These are phyloP conservation scores for Galerina sulciceps DNA, from an alignment of 768 basidiomycete species.

Conservation along the genomic window DNA sequence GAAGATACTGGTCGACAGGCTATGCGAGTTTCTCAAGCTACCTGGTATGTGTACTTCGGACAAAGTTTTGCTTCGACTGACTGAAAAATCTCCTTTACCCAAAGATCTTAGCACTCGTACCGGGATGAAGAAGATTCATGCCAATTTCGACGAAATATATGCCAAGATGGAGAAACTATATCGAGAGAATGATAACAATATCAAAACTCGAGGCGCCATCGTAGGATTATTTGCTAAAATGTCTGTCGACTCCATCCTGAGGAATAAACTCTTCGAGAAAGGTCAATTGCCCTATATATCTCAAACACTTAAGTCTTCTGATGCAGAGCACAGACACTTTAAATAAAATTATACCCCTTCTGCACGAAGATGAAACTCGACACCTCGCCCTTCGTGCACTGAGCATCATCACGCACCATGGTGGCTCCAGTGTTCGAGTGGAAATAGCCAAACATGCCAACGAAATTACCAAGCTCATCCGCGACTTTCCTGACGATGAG, in stretches of 20 bases:
- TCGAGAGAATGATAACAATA: conserved; percentile 40
- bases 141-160: conserved; percentile 57
- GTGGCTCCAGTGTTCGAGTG: conserved; percentile 49
- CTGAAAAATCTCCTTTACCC: too few relatives aligned
- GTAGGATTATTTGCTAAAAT: conserved; percentile 66
- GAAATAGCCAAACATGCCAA: conserved; percentile 53
- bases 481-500: conserved; percentile 53
- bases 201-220: conserved; percentile 57
- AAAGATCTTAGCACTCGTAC: conserved; percentile 32
- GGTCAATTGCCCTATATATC: conserved; percentile 35
- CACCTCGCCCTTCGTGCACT: conserved; percentile 59
- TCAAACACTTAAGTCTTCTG: neutral
- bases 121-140: conserved; percentile 66
- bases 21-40: too few relatives aligned
- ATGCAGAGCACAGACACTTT: conserved; percentile 22
- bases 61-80: too few relatives aligned
- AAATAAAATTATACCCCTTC: conserved; percentile 55
- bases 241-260: conserved; percentile 60
- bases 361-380: conserved; percentile 50
- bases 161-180: conserved; percentile 52
- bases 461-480: conserved; percentile 47
- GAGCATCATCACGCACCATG: conserved; percentile 63
- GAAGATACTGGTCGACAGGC: too few relatives aligned
- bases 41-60: too few relatives aligned
- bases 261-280: conserved; percentile 60